Percentiles rank a stretch among this genome's conserved stretches.
phyloP scores from a whole-genome alignment of 179 eudicot species.

The Beta corolliflora region DNA sequence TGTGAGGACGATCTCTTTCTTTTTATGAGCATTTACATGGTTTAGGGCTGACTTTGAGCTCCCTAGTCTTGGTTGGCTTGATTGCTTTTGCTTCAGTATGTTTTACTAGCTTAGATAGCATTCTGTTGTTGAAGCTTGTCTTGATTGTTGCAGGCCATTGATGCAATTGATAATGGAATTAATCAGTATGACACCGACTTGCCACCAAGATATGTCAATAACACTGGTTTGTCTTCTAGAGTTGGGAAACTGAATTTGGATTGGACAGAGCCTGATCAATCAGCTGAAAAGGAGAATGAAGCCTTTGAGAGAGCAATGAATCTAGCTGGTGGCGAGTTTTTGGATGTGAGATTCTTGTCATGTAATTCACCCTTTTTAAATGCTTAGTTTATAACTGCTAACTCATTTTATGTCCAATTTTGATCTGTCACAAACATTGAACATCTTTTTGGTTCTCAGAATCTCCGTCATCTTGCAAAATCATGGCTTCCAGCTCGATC shows the following conservation, averaged over 20 bases:
- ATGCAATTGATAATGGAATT: conserved; percentile 84
- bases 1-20: background rate
- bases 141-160: conserved; percentile 61
- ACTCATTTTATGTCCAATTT: background rate
- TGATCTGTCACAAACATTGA: background rate
- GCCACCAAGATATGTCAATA: conserved; percentile 80
- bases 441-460: conserved; percentile 38
- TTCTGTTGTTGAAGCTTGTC: background rate
- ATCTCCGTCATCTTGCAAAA: conserved; percentile 58
- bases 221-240: conserved; percentile 71
- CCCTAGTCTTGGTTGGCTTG: background rate
- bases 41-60: background rate
- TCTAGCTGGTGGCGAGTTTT: conserved; percentile 71
- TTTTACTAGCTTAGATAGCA: background rate
- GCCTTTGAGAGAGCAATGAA: conserved; percentile 75
- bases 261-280: conserved; percentile 80
- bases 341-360: conserved; percentile 54
- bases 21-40: background rate
- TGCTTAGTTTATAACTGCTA: conserved; percentile 1
- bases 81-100: background rate
- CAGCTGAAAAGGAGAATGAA: conserved; percentile 72
- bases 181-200: conserved; percentile 68
- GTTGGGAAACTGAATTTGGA: conserved; percentile 72
- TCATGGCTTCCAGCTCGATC: conserved; percentile 92
- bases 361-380: background rate